Evolutionary conservation across 2,329 filamentous ascomycete species (phyloP).

Genomic region (Didymella keratinophila): DNA sequence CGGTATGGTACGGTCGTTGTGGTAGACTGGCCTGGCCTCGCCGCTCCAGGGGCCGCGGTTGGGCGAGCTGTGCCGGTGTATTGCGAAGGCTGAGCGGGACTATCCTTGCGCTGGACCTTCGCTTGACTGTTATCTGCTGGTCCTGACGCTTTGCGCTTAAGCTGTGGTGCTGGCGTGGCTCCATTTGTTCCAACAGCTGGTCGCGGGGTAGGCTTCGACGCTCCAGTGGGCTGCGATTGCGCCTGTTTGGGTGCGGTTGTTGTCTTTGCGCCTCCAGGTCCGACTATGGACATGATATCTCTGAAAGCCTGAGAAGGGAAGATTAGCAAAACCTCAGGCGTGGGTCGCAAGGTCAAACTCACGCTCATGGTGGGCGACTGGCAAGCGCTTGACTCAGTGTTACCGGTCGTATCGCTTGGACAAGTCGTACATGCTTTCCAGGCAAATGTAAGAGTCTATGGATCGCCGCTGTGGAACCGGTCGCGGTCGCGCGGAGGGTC

Average conservation of each 20-base stretch:
- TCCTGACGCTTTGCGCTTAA: conserved; percentile 53
- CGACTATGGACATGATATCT: conserved; percentile 50
- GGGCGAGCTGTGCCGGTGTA: conserved; percentile 38
- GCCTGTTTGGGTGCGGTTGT: conserved; percentile 36
- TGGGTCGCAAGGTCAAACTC: conserved; percentile 30
- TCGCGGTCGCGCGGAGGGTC: conserved; percentile 27
- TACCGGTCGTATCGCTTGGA: conserved; percentile 47
- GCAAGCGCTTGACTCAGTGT: conserved; percentile 48
- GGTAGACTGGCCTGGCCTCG: conserved; percentile 34
- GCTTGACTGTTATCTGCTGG: conserved; percentile 38
- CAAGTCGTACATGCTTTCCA: conserved; percentile 48
- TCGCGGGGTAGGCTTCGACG: conserved; percentile 46
- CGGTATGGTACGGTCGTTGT: conserved; percentile 46
- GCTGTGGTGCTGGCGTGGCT: conserved; percentile 45
- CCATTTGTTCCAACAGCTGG: conserved; percentile 39
- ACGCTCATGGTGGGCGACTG: conserved; percentile 50
- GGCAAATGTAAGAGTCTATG: conserved; percentile 16
- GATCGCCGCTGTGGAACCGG: conserved; percentile 17
- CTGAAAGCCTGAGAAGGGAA: conserved; percentile 38
- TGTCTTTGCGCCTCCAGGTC: conserved; percentile 38
- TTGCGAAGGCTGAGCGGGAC: conserved; percentile 32
- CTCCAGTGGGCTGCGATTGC: conserved; percentile 32
- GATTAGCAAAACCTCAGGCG: conserved; percentile 29
- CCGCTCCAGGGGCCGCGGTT: conserved; percentile 30
- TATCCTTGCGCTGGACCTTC: conserved; percentile 49